Conservation (phyloP, 1,139 yeast genomes). For the Nematodospora anomalae region DNA sequence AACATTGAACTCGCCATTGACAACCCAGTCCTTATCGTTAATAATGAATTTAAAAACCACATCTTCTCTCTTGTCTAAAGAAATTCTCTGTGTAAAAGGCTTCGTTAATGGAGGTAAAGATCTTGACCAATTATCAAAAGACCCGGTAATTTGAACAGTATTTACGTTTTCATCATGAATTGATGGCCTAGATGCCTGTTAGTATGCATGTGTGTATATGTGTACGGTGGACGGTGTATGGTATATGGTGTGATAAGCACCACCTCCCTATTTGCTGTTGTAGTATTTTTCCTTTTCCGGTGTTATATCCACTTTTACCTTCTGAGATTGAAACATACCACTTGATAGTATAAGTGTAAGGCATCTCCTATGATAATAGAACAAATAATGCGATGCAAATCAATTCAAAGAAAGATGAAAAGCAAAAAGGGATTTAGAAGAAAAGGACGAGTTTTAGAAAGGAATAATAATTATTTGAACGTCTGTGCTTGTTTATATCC, state of each 20-base stretch:
- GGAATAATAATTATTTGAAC: background rate
- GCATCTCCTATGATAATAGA: slow-evolving; percentile 7
- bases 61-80: slow-evolving; percentile 23
- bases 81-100: slow-evolving; percentile 16
- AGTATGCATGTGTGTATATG: background rate
- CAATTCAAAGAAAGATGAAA: background rate
- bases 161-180: slow-evolving; percentile 15
- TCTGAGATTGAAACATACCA: slow-evolving; percentile 19
- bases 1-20: slow-evolving; percentile 26
- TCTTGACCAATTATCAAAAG: slow-evolving; percentile 42
- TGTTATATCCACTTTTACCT: too few species aligned
- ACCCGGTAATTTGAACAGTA: slow-evolving; percentile 42
- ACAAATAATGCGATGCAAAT: background rate
- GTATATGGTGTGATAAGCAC: slow-evolving; percentile 2
- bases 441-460: slow-evolving; percentile 1
- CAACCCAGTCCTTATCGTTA: slow-evolving; percentile 36
- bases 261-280: too few species aligned
- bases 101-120: slow-evolving; percentile 17
- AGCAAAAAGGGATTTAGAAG: background rate
- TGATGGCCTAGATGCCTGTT: slow-evolving; percentile 10
- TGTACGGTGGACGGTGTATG: slow-evolving; percentile 1
- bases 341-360: slow-evolving; percentile 19
- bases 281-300: too few species aligned
- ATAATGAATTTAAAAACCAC: slow-evolving; percentile 39
- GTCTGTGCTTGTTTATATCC: background rate